Percentiles rank a stretch among this genome's conserved stretches.
Conservation (phyloP, 441 rosid species). For the Mallotus repandus region DNA sequence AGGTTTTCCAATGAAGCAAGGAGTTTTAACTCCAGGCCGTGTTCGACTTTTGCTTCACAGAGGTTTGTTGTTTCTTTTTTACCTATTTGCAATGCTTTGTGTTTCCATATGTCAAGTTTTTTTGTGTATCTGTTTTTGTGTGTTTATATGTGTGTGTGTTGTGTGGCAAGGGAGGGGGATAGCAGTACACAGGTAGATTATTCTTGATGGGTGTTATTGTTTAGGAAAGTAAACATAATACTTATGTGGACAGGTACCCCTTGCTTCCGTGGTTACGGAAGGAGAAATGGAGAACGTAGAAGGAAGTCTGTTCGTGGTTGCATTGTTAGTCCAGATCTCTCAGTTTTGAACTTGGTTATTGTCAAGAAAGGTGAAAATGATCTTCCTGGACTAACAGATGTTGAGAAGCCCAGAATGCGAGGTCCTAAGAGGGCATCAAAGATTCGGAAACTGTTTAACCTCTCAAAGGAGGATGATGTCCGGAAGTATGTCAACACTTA, state of each 20-base stretch:
- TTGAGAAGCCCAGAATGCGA: conserved; percentile 51
- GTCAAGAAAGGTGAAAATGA: conserved; percentile 52
- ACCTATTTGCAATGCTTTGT: conserved; percentile 8
- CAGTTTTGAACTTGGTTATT: conserved; percentile 50
- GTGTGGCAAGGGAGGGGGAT: not conserved
- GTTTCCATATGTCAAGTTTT: conserved; percentile 20
- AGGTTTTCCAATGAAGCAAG: conserved; percentile 56
- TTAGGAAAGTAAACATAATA: not conserved
- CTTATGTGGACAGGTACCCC: conserved; percentile 36
- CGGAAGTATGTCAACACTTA: conserved; percentile 51
- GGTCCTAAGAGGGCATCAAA: conserved; percentile 61
- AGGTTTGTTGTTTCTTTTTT: conserved; percentile 26
- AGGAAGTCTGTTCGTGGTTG: conserved; percentile 56
- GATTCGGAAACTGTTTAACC: conserved; percentile 53
- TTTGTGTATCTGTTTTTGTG: not conserved
- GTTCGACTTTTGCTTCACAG: conserved; percentile 50
- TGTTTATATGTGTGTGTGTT: not conserved
- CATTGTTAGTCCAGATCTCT: conserved; percentile 53
- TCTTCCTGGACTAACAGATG: conserved; percentile 45
- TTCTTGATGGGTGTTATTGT: not conserved
- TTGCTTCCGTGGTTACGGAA: conserved; percentile 50
- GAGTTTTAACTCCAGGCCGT: conserved; percentile 52
- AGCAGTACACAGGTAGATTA: too few species aligned
- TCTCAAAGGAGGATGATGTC: conserved; percentile 54
- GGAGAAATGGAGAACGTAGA: conserved; percentile 48